Evolutionary conservation across 192 early-diverging fungal species (phyloP).

Genomic region (Coemansia sp.): DNA sequence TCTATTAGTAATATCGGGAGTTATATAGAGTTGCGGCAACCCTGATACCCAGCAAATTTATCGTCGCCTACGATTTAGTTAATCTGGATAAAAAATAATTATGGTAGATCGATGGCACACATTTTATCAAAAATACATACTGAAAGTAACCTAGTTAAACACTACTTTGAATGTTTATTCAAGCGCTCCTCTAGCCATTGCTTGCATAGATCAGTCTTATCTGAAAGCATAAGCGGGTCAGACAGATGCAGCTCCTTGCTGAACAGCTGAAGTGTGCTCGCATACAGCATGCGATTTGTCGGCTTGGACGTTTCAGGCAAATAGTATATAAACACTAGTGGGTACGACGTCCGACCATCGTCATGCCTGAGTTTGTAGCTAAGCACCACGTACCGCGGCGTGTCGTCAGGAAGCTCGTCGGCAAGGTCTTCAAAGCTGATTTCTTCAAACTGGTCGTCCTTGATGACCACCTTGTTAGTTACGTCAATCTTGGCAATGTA

Average conservation of each 20-base stretch:
- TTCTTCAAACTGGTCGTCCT: constrained; percentile 33
- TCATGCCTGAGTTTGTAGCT: constrained; percentile 31
- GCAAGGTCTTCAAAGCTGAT: constrained; percentile 58
- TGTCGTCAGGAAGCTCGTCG: constrained; percentile 65
- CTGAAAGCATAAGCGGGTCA: constrained; percentile 71
- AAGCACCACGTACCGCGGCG: constrained; percentile 59
- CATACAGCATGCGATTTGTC: constrained; percentile 45
- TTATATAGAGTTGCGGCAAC: neutral
- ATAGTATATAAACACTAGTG: constrained; percentile 72
- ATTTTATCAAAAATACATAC: neutral
- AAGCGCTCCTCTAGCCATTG: constrained; percentile 65
- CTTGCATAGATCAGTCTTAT: constrained; percentile 66
- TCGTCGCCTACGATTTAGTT: neutral
- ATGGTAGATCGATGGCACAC: neutral
- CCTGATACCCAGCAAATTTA: neutral
- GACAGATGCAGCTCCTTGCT: constrained; percentile 61
- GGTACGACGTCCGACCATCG: constrained; percentile 69
- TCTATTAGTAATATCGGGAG: neutral
- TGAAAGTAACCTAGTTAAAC: too few relatives aligned
- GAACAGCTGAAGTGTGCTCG: constrained; percentile 65
- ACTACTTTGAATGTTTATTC: constrained; percentile 25
- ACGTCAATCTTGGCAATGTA: constrained; percentile 58
- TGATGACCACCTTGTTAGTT: constrained; percentile 50
- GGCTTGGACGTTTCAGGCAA: constrained; percentile 56
- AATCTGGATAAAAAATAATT: neutral